Evolutionary conservation across 192 early-diverging fungal species (phyloP).

Genomic region (Lobulomyces angularis): DNA sequence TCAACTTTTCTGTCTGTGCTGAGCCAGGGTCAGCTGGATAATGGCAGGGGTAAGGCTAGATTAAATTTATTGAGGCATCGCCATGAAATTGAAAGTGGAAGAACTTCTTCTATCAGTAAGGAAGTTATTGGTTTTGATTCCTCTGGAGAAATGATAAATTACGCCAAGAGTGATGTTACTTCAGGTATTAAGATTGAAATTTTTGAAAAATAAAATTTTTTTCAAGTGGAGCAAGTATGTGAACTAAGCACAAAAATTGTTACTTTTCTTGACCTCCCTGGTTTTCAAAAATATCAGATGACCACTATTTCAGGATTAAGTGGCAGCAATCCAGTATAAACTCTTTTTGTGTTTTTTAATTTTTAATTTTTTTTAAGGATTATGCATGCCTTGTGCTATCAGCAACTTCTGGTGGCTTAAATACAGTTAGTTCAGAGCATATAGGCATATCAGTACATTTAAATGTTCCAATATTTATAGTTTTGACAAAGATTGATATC

Average conservation of each 20-base stretch:
- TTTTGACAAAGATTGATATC: constrained; percentile 72
- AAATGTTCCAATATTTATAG: constrained; percentile 65
- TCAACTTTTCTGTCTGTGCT: constrained; percentile 77
- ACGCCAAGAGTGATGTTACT: too few relatives aligned
- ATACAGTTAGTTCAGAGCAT: constrained; percentile 67
- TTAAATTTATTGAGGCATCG: constrained; percentile 77
- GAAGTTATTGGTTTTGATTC: constrained; percentile 76
- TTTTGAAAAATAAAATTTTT: too few relatives aligned
- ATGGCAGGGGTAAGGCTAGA: constrained; percentile 71
- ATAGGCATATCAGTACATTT: constrained; percentile 62
- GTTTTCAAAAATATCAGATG: constrained; percentile 72
- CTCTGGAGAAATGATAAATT: constrained; percentile 51
- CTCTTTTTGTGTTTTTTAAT: too few relatives aligned
- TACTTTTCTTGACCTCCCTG: constrained; percentile 81
- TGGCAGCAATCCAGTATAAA: constrained; percentile 46
- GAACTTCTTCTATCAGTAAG: constrained; percentile 76
- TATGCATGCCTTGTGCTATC: constrained; percentile 74
- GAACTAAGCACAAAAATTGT: constrained; percentile 66
- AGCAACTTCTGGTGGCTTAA: constrained; percentile 49
- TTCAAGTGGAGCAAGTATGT: constrained; percentile 80
- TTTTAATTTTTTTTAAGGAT: constrained; percentile 18
- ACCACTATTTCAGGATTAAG: constrained; percentile 81
- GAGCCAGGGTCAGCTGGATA: constrained; percentile 69
- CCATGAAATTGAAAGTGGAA: constrained; percentile 82
- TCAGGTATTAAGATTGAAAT: too few relatives aligned